Evolutionary conservation across 2,329 filamentous ascomycete genomes (phyloP), one percentile per base, ranked within the genome.

Genomic region (Claviceps humidiphila): DNA sequence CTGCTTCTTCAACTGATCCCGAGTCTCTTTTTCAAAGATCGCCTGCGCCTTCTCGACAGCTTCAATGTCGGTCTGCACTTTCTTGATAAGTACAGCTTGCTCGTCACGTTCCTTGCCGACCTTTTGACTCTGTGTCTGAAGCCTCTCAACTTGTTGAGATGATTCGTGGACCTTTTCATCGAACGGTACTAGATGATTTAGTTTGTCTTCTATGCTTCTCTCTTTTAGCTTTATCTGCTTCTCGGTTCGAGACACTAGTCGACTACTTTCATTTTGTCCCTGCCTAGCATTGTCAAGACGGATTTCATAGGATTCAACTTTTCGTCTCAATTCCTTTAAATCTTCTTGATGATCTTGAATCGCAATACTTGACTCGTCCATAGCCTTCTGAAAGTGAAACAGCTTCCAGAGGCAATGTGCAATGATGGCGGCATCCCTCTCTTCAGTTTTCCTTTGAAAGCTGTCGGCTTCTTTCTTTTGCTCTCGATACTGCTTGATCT

Each of bases 401-500:
- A 98, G 76, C 69, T 96, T 97, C 91, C 91, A 98, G 14, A 98
- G 73, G 38, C 94, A 90, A 58, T 97, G 91, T 1, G 86, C 90
- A 52, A 97, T 87, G 53, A 96, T 86, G 7, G 91, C 93, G 51
- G 88, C 80, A 64, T 98, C 91, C 49, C 88, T 83, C 66, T 97
- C 89, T 51, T 93, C 86, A 1, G 86, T 86, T 68, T 96, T 97
- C 57, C 81, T 83, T 63, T 94, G 87, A 64, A 91, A 98, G 60
- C 85, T 91, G 58, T 98, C 93, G 5, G 91, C 91, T 64, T 97
- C 93, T 59, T 83, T 84, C 71, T 97, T 97, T 68, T 97, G 91
- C 66, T 97, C 89, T 63, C 95, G 87, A 63, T 96, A 98, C 62
- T 95, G 89, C 66, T 93, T 95, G 66, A 98, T 94, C 69, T 98